A percentile compares a stretch with the other conserved stretches of the same genome.
Evolutionary conservation across 2,329 filamentous ascomycete species (phyloP).

Genomic region (Calonectria naviculata): DNA sequence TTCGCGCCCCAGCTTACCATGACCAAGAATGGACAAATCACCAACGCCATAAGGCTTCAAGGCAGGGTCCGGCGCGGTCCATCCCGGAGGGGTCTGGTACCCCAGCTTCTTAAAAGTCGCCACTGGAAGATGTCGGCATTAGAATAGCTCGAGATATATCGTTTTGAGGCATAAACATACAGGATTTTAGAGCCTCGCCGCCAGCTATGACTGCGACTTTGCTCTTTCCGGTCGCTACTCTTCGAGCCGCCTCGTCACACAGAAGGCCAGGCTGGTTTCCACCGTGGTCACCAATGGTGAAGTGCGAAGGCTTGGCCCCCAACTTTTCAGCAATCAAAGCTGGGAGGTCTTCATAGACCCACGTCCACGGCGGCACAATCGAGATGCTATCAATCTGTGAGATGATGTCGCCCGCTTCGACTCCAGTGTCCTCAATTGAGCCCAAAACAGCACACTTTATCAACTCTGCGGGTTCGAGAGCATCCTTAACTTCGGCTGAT

Average conservation of each 20-base stretch:
- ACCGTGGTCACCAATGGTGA: conserved; percentile 66
- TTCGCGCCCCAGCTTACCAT: conserved; percentile 9
- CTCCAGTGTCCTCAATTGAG: conserved; percentile 58
- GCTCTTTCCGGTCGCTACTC: conserved; percentile 63
- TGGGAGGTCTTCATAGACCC: conserved; percentile 71
- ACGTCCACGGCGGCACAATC: conserved; percentile 73
- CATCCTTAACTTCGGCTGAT: conserved; percentile 56
- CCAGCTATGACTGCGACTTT: conserved; percentile 71
- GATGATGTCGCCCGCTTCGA: conserved; percentile 34
- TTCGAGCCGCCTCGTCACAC: conserved; percentile 71
- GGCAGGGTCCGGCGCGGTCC: conserved; percentile 61
- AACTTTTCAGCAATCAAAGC: conserved; percentile 62
- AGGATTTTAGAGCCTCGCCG: conserved; percentile 72
- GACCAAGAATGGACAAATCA: conserved; percentile 54
- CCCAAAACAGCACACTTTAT: conserved; percentile 66
- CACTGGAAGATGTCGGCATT: neutral
- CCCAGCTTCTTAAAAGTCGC: neutral
- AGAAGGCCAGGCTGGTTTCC: conserved; percentile 72
- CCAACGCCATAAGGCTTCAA: conserved; percentile 58
- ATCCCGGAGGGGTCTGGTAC: conserved; percentile 60
- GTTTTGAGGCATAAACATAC: conserved; percentile 44
- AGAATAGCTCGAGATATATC: neutral
- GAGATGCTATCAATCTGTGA: conserved; percentile 65
- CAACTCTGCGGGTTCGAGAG: conserved; percentile 68
- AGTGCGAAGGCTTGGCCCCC: conserved; percentile 58